Conservation (phyloP, 495 filamentous ascomycete species). For the Xylaria telfairii region DNA sequence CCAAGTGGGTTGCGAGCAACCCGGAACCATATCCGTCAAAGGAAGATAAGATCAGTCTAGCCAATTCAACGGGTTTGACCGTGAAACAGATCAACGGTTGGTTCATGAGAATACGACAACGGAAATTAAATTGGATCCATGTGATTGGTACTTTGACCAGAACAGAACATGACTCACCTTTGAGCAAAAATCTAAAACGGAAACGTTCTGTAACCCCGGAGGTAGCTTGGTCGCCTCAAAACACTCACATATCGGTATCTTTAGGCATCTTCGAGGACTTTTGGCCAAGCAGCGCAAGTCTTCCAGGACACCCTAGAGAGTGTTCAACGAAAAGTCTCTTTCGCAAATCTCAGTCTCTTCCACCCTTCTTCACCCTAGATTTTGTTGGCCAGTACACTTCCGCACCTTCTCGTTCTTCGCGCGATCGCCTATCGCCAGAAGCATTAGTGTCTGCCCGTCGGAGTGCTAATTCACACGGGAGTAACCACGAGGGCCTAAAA, state of each 20-base stretch:
- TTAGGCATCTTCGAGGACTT: neutral
- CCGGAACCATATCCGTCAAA: constrained; percentile 12
- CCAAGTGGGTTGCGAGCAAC: neutral
- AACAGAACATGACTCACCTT: neutral
- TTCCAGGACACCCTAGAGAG: neutral
- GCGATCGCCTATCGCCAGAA: neutral
- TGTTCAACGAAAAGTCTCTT: too few species aligned
- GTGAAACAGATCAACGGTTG: neutral
- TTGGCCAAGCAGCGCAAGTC: neutral
- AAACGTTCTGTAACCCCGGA: neutral
- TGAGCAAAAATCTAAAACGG: neutral
- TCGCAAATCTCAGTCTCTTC: neutral
- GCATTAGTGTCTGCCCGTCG: neutral
- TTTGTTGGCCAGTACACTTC: neutral
- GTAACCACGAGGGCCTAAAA: neutral
- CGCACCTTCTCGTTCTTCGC: neutral
- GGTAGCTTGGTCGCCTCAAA: too few species aligned
- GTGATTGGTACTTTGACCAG: neutral
- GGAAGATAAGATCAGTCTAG: neutral
- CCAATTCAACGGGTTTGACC: neutral
- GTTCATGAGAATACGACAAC: constrained; percentile 11
- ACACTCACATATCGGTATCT: neutral
- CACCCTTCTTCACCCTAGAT: neutral
- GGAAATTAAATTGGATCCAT: neutral
- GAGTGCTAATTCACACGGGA: neutral